Base-by-base conservation (phyloP, 1,284 basidiomycete species). In the Melampsora americana region DNA sequence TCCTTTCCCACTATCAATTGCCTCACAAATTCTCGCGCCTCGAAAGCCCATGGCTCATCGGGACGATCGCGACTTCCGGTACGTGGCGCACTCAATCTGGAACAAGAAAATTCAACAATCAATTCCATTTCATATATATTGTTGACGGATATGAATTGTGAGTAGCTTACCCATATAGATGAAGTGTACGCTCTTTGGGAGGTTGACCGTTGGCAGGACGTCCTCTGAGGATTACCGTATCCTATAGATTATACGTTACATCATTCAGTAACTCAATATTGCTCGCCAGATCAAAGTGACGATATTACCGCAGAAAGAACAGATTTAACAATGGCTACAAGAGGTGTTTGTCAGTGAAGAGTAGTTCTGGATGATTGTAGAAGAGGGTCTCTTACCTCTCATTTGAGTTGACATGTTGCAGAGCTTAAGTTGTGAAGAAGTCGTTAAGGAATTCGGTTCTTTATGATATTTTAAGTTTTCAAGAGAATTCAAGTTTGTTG, bases 21-120 rank as follows among this genome's bases (percentile, higher is more conserved):
- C 44, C 74, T 62, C 16, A 61, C 59, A 28, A 77, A 77, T 77
- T 77, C 74, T 65, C 74, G 30, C 53, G 59, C 60, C 35, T 77
- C 74, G 62, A 69, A 77, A 62, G 66, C 66, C 66, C 67, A 77
- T 18, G 74, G 67, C 74, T 77, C 74, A 56, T 77, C 74, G 18
- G 59, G 42, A 20, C 73, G 73, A 61, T 75, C 73, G 4, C 73
- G 65, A 44, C 65, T 67, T 32, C 73, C 73, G 18, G 46, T 68
- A 26, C 73, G 65, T n/a, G 73, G 73, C 16, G 73, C 66, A 69
- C 65, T 61, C 23, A 75, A 66, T 1, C 73, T 75, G 23, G 39
- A 28, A 28, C 35, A 75, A 6, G 26, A 39, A 32, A 64, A 60
- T 26, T 0, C 20, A 26, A 60, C 39, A 23, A 59, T 12, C 42